Conservation (phyloP, 2,329 filamentous ascomycete species). For the Fusarium cicatricum region DNA sequence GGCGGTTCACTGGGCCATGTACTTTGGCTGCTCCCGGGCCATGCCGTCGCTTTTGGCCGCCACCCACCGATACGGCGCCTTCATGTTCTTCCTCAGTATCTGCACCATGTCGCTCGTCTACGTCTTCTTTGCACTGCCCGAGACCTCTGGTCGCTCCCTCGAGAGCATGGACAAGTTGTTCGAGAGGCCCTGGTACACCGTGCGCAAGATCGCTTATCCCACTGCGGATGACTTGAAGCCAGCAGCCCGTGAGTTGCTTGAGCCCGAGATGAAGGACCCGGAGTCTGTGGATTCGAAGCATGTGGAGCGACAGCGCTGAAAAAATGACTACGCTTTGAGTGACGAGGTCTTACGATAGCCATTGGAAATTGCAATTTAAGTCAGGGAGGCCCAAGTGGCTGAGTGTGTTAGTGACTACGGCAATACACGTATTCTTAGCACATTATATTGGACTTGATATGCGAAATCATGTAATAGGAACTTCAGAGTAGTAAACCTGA, state of each 20-base stretch:
- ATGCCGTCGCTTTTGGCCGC: constrained; percentile 47
- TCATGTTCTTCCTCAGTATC: constrained; percentile 43
- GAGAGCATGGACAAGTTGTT: constrained; percentile 45
- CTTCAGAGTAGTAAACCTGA: too few species aligned
- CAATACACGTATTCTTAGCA: too few species aligned
- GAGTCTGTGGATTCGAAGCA: constrained; percentile 17
- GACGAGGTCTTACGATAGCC: too few species aligned
- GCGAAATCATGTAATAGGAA: too few species aligned
- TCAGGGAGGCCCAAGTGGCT: too few species aligned
- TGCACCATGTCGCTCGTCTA: constrained; percentile 42
- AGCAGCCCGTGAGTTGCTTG: constrained; percentile 7
- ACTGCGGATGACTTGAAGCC: constrained; percentile 37
- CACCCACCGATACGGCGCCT: constrained; percentile 44
- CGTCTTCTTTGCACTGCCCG: constrained; percentile 46
- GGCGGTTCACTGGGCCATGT: constrained; percentile 53
- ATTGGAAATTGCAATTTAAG: too few species aligned
- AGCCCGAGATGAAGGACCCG: constrained; percentile 17
- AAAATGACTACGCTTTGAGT: too few species aligned
- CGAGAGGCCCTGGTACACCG: constrained; percentile 43
- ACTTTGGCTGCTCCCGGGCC: constrained; percentile 46
- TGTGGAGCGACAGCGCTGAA: too few species aligned
- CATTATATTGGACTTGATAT: too few species aligned
- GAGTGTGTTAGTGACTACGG: too few species aligned
- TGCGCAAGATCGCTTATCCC: constrained; percentile 42
- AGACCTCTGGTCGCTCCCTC: constrained; percentile 42